Conservation (phyloP, 768 basidiomycete genomes). For the Mycena sanguinolenta region DNA sequence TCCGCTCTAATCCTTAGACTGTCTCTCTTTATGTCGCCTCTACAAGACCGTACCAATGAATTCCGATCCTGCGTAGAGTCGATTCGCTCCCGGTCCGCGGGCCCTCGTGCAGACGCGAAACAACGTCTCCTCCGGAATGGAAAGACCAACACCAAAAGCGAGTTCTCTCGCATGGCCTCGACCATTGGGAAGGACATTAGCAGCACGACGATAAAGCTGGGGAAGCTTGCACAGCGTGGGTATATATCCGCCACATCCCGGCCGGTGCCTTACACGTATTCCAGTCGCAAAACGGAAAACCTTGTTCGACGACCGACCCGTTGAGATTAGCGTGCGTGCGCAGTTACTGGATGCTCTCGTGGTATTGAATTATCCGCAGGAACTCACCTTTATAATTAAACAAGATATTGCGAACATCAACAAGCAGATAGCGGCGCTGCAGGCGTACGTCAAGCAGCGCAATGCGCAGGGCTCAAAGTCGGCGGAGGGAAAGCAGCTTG, state of each 20-base stretch:
- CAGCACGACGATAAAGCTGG: constrained; percentile 89
- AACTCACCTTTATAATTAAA: constrained; percentile 98
- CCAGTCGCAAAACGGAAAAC: constrained; percentile 99
- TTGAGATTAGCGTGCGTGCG: constrained; percentile 90
- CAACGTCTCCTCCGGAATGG: constrained; percentile 77
- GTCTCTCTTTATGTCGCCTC: constrained; percentile 58
- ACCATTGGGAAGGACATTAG: constrained; percentile 96
- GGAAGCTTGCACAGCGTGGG: constrained; percentile 95
- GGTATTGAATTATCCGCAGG: constrained; percentile 57
- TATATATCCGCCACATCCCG: constrained; percentile 36
- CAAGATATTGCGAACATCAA: constrained; percentile 99
- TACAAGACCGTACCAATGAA: constrained; percentile 94
- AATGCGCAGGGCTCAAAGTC: constrained; percentile 68
- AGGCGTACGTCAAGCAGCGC: constrained; percentile 85
- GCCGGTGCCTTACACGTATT: constrained; percentile 20
- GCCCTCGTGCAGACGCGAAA: constrained; percentile 73
- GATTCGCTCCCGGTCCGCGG: constrained; percentile 81
- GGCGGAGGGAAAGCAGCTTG: constrained; percentile 84
- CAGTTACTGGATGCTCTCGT: not conserved
- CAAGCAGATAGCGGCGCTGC: constrained; percentile 93
- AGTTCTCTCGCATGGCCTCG: constrained; percentile 93
- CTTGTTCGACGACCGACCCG: constrained; percentile 97
- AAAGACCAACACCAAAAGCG: constrained; percentile 72
- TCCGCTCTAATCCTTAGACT: constrained; percentile 25
- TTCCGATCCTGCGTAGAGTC: constrained; percentile 94